Evolutionary conservation across 2,329 filamentous ascomycete genomes (phyloP).

Genomic region (Westerdykella sp.): DNA sequence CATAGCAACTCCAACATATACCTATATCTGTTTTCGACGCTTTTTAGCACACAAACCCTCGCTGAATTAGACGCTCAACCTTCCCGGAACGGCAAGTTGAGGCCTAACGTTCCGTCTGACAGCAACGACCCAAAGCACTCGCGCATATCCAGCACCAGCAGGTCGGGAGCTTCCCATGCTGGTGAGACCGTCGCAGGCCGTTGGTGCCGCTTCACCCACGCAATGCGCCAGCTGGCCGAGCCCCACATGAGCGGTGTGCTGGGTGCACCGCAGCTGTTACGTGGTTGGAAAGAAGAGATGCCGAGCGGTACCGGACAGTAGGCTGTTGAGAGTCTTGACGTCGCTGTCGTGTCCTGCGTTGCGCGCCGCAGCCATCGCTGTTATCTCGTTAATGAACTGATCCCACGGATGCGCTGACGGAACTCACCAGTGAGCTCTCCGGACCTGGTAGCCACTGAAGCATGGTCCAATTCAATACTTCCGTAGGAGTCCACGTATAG

Average conservation of each 20-base stretch:
- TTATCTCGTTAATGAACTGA: background rate
- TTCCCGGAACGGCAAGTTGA: constrained; percentile 20
- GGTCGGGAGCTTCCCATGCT: constrained; percentile 38
- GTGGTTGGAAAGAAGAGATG: constrained; percentile 34
- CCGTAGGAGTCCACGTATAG: constrained; percentile 36
- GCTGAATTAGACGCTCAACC: constrained; percentile 4
- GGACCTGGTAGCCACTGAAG: constrained; percentile 62
- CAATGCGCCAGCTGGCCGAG: constrained; percentile 32
- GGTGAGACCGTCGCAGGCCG: constrained; percentile 26
- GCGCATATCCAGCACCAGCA: constrained; percentile 38
- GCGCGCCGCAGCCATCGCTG: constrained; percentile 42
- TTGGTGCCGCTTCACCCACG: constrained; percentile 35
- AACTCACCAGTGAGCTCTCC: constrained; percentile 40
- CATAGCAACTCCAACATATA: constrained; percentile 24
- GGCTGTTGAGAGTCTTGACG: constrained; percentile 6
- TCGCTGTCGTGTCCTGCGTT: constrained; percentile 15
- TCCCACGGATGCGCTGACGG: background rate
- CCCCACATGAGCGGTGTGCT: constrained; percentile 36
- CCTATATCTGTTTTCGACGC: constrained; percentile 30
- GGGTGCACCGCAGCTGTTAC: constrained; percentile 5
- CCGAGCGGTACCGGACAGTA: constrained; percentile 34
- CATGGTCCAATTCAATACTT: constrained; percentile 56
- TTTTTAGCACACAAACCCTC: constrained; percentile 14
- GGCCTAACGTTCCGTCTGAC: constrained; percentile 3
- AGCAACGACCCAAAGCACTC: constrained; percentile 32